These are phyloP conservation scores for Agapanthus africanus DNA, from an alignment of 106 monocot genomes.

Conservation along the genomic window DNA sequence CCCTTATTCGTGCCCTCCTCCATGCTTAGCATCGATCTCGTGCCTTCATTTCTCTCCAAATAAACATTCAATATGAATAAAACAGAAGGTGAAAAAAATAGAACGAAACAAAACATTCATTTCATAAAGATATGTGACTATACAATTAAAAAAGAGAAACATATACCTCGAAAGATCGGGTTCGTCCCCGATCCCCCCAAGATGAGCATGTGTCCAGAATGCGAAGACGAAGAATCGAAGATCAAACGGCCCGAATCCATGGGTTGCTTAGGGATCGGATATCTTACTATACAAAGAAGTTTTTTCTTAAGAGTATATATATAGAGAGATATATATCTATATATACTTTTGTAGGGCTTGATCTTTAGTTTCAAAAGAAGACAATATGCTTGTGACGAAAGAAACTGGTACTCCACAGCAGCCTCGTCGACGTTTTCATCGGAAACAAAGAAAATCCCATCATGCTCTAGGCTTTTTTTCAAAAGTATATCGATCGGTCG, in stretches of 20 bases:
- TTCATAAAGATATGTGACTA: too few relatives aligned
- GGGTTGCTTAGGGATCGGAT: too few relatives aligned
- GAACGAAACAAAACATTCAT: too few relatives aligned
- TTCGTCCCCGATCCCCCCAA: too few relatives aligned
- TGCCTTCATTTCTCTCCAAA: conserved; percentile 30
- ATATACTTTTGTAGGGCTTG: too few relatives aligned
- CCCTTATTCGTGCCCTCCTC: conserved; percentile 32
- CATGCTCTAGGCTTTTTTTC: conserved; percentile 18
- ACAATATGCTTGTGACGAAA: conserved; percentile 79
- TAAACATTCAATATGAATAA: too few relatives aligned
- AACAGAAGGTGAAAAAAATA: too few relatives aligned
- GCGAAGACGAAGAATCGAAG: conserved; percentile 42
- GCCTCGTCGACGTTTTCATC: conserved; percentile 69
- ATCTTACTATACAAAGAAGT: too few relatives aligned
- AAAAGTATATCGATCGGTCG: background rate
- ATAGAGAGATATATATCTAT: conserved; percentile 6
- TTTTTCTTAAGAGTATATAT: too few relatives aligned
- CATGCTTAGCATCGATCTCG: conserved; percentile 28
- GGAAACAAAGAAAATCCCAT: conserved; percentile 90
- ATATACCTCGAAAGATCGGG: too few relatives aligned
- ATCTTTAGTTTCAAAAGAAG: too few relatives aligned
- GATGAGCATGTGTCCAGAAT: conserved; percentile 30
- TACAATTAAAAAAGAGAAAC: too few relatives aligned
- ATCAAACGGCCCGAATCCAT: conserved; percentile 59
- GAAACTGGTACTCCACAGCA: conserved; percentile 89